Percentiles rank a stretch among this genome's conserved stretches.
Conservation (phyloP, 1,284 basidiomycete species). For the Cutaneotrichosporon daszewskae region DNA sequence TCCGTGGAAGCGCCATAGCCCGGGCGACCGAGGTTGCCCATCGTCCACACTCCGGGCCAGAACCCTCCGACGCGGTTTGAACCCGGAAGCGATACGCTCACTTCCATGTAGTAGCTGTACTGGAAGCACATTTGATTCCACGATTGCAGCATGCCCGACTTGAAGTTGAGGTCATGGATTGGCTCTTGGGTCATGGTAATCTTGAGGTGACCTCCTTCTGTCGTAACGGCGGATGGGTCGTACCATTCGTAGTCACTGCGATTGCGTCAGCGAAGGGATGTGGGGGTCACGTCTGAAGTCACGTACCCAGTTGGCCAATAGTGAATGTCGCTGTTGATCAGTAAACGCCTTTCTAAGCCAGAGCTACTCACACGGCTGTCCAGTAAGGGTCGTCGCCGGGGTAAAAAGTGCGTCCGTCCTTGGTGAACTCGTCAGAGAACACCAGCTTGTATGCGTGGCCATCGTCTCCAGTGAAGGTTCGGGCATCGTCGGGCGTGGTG, state of each 20-base stretch:
- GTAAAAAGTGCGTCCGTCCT: slow-evolving; percentile 71
- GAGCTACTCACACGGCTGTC: slow-evolving; percentile 36
- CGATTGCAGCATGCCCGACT: slow-evolving; percentile 52
- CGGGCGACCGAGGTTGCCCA: slow-evolving; percentile 83
- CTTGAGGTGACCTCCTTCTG: slow-evolving; percentile 67
- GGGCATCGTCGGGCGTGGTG: slow-evolving; percentile 57
- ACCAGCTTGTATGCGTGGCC: slow-evolving; percentile 49
- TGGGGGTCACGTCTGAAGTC: no score
- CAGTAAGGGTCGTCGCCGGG: slow-evolving; percentile 51
- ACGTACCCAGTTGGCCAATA: slow-evolving; percentile 58
- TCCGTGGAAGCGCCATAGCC: slow-evolving; percentile 77
- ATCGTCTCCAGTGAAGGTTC: slow-evolving; percentile 38
- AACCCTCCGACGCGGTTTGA: slow-evolving; percentile 49
- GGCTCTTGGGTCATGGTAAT: slow-evolving; percentile 65
- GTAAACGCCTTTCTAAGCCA: background rate
- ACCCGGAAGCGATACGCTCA: slow-evolving; percentile 76
- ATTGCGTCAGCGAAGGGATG: slow-evolving; percentile 9
- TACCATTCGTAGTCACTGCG: slow-evolving; percentile 68
- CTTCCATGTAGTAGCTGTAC: slow-evolving; percentile 46
- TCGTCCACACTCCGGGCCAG: slow-evolving; percentile 81
- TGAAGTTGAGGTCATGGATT: slow-evolving; percentile 69
- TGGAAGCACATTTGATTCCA: slow-evolving; percentile 85
- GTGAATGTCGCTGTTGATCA: slow-evolving; percentile 53
- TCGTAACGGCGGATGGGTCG: slow-evolving; percentile 74
- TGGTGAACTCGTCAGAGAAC: slow-evolving; percentile 53